Base-by-base conservation (phyloP, 169 alveolate genomes). In the Eimeria falciformis region DNA sequence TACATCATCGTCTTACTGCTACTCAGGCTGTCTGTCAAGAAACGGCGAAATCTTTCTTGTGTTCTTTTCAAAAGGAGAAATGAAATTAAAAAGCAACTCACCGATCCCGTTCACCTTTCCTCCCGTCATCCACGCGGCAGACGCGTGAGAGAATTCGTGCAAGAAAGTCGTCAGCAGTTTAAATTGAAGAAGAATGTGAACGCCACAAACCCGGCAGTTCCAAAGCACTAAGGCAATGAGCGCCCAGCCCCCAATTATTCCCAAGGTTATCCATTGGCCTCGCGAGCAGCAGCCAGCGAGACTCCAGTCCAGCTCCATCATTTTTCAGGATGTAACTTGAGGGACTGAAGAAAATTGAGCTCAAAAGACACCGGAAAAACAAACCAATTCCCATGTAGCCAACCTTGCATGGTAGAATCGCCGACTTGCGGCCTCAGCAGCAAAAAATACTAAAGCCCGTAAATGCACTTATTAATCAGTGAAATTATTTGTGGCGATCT, bases 91-190 rank as follows among this genome's bases (percentile, higher is more conserved):
- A 33, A 2, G 2, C 0, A 14, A 25, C 93, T 29, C 88, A 95
- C 96, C 96, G 91, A 95, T 95, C 43, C 94, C 94, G 50, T 93
- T 93, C 7, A 95, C 96, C 14, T 77, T 88, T n/a, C 96, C 96
- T 45, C 96, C 94, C n/a, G 96, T 93, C 23, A 93, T 43, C 96
- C 96, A 95, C 46, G 95, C 84, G 45, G 96, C 96, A n/a, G 96
- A 93, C 33, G 96, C 96, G 69, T 95, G 96, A 23, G 95, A 93
- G 87, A 95, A 95, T 66, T 95, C 96, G 79, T 95, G 96, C 65
- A 95, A 91, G 92, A 95, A 95, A 83, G 94, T 94, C n/a, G 96
- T 93, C 46, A 95, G 85, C 78, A 95, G 46, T 89, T 95, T 95
- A 56, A 95, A 87, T 73, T 95, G 96, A 50, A 94, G 95, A 73